Base-by-base conservation (phyloP, 176 grass and related monocot species). In the Dactylis glomerata region DNA sequence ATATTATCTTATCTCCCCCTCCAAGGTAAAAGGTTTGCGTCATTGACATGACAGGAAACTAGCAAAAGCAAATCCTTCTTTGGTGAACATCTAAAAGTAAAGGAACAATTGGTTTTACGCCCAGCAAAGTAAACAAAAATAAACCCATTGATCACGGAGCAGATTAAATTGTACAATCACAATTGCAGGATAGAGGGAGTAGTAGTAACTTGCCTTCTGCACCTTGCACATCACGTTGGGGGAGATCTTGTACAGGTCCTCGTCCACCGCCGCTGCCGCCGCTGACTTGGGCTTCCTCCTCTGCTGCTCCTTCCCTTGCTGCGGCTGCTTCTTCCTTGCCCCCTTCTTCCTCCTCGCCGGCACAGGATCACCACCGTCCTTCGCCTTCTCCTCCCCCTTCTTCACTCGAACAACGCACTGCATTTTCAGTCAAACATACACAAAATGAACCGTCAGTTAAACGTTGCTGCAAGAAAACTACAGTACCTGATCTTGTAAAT, bases 201-300 rank as follows among this genome's bases (percentile, higher is more conserved):
- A 1, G 38, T 5, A 40, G 38, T 8, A n/a, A 31, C 85, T 91
- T 91, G 84, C 88, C 91, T 93, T 89, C 62, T 90, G 87, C 75
- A 91, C 84, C 91, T 92, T 89, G 82, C 91, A 92, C 36, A 97
- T 55, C 37, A 94, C 78, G 63, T 94, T 87, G 14, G 90, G 88
- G 8, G 95, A 92, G 30, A 97, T 92, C 92, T 91, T 92, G 89
- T 97, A 97, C 69, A 97, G 78, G 87, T 97, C 95, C 75, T 97
- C 92, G 55, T 97, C 95, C 13, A 91, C 79, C 20, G 55, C 44
- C 19, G 71, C 79, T 14, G 38, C 20, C 33, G 65, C 94, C 6
- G 89, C 64, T 6, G 44, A 47, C 84, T 86, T 90, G 27, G 87
- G 73, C 87, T 94, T 94, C 91, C 83, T 86, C 55, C 84, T 87